Evolutionary conservation across 495 filamentous ascomycete species (phyloP).

Genomic region (Lophiotrema nucula): DNA sequence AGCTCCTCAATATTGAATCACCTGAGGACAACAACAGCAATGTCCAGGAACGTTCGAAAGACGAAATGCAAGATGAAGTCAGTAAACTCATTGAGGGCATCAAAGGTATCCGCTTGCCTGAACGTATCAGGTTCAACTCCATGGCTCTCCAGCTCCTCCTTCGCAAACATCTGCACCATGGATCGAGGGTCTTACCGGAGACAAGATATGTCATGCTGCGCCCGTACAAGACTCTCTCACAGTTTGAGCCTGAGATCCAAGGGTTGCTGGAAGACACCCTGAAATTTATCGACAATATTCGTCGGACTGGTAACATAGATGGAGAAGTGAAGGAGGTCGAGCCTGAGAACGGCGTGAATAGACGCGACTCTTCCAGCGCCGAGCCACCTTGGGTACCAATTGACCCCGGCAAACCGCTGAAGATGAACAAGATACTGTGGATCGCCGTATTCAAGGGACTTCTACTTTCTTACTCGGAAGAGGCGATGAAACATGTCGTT

Average conservation of each 20-base stretch:
- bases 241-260: background rate
- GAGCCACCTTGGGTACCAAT: background rate
- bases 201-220: background rate
- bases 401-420: background rate
- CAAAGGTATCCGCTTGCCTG: conserved; percentile 1
- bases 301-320: background rate
- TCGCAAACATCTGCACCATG: background rate
- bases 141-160: background rate
- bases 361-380: background rate
- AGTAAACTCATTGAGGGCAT: background rate
- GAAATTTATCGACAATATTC: background rate
- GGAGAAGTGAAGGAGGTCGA: background rate
- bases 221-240: background rate
- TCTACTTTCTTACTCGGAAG: background rate
- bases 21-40: background rate
- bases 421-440: background rate
- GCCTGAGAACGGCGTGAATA: background rate
- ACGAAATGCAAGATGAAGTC: background rate
- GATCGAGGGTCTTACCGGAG: background rate
- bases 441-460: background rate
- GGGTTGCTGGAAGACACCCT: background rate
- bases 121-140: conserved; percentile 4
- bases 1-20: background rate
- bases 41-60: background rate
- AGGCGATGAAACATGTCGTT: background rate